Evolutionary conservation across 495 filamentous ascomycete genomes (phyloP).

Genomic region (Daldinia childiae): DNA sequence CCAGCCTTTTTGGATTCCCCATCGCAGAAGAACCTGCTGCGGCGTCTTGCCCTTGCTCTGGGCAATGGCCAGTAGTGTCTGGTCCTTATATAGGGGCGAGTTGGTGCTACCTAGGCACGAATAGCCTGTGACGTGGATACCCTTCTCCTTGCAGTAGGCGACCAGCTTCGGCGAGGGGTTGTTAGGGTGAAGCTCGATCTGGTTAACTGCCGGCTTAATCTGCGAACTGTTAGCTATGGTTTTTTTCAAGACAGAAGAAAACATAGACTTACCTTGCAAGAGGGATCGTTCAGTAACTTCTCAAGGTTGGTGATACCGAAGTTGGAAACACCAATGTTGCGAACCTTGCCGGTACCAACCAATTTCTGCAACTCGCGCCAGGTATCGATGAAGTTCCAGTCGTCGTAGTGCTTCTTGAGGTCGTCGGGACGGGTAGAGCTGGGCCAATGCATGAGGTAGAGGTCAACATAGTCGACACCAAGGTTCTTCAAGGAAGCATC

Average conservation of each 20-base stretch:
- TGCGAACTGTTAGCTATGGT: slow-evolving; percentile 47
- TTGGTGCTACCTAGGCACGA: slow-evolving; percentile 69
- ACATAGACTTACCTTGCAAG: slow-evolving; percentile 62
- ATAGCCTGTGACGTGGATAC: slow-evolving; percentile 75
- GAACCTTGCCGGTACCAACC: slow-evolving; percentile 78
- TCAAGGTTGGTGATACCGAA: slow-evolving; percentile 76
- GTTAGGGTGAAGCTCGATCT: slow-evolving; percentile 90
- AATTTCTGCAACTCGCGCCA: slow-evolving; percentile 89
- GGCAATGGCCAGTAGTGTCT: slow-evolving; percentile 66
- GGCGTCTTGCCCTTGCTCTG: slow-evolving; percentile 72
- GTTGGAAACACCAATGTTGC: slow-evolving; percentile 84
- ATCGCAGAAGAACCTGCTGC: slow-evolving; percentile 73
- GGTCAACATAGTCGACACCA: slow-evolving; percentile 79
- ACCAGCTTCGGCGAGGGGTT: slow-evolving; percentile 82
- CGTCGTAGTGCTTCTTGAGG: slow-evolving; percentile 52
- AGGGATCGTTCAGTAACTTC: slow-evolving; percentile 68
- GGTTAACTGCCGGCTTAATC: slow-evolving; percentile 86
- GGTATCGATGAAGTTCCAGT: slow-evolving; percentile 85
- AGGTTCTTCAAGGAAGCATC: slow-evolving; percentile 73
- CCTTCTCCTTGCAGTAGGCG: slow-evolving; percentile 72
- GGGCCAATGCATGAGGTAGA: slow-evolving; percentile 91
- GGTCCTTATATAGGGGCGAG: slow-evolving; percentile 68
- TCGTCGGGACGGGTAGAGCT: slow-evolving; percentile 57
- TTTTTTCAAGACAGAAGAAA: too few species aligned
- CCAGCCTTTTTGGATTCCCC: slow-evolving; percentile 78